phyloP scores from a whole-genome alignment of 192 early-diverging fungal species.

The Tieghemiomyces parasiticus region DNA sequence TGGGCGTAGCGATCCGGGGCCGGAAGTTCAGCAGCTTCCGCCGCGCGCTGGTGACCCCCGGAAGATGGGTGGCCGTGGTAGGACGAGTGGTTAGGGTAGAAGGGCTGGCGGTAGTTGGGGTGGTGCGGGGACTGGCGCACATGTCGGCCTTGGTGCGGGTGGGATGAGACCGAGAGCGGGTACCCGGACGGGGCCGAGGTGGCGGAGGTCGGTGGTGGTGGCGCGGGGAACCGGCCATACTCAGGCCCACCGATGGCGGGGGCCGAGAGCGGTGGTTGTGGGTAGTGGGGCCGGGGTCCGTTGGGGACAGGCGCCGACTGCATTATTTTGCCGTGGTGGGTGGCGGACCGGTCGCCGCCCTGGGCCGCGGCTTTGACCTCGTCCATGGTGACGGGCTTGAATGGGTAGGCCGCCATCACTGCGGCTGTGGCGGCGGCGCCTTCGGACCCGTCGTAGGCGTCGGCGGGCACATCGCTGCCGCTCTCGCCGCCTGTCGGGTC shows the following conservation, averaged over 20 bases:
- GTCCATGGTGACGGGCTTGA: constrained; percentile 7
- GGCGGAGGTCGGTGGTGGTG: background rate
- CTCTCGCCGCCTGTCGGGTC: background rate
- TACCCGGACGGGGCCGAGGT: too few species aligned
- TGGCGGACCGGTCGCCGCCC: background rate
- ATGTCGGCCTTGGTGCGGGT: background rate
- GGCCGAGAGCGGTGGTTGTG: background rate
- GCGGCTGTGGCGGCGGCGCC: too few species aligned
- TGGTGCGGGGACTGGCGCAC: background rate
- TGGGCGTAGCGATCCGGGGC: too few species aligned
- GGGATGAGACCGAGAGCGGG: background rate
- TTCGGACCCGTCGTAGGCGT: background rate
- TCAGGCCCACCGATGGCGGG: background rate
- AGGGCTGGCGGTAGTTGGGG: background rate
- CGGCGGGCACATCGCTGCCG: background rate
- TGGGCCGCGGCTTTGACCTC: constrained; percentile 11
- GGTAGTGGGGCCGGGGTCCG: background rate
- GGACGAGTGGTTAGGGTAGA: background rate
- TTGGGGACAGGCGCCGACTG: background rate
- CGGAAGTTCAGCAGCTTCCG: too few species aligned
- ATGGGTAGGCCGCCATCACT: background rate
- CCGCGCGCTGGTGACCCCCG: too few species aligned
- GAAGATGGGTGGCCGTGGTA: background rate
- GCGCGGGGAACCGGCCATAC: background rate
- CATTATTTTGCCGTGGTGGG: background rate